Evolutionary conservation across 441 rosid species (phyloP).

Genomic region (Erysimum pusillum): DNA sequence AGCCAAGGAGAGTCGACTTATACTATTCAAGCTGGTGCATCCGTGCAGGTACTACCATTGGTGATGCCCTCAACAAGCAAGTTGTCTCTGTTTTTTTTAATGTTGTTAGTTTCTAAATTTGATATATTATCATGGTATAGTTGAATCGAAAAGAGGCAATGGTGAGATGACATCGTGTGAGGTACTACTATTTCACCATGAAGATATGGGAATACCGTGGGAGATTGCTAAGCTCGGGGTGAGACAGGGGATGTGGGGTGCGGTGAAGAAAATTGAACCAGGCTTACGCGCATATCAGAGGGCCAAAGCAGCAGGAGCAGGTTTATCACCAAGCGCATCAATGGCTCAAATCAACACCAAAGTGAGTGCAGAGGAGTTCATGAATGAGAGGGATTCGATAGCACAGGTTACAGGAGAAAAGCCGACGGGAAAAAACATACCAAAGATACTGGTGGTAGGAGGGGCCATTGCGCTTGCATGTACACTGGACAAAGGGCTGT

Average conservation of each 20-base stretch:
- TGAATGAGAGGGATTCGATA: conserved; percentile 50
- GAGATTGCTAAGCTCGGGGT: conserved; percentile 95
- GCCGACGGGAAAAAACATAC: conserved; percentile 57
- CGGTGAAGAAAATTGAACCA: conserved; percentile 93
- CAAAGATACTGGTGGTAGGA: conserved; percentile 71
- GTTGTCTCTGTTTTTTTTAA: conserved; percentile 1
- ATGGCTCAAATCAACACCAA: conserved; percentile 90
- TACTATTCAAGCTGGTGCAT: conserved; percentile 96
- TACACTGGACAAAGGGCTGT: conserved; percentile 75
- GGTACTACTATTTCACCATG: conserved; percentile 89
- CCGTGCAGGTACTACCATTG: conserved; percentile 71
- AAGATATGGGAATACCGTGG: conserved; percentile 97
- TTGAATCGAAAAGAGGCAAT: conserved; percentile 80
- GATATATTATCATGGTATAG: conserved; percentile 51
- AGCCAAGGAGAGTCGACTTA: conserved; percentile 89
- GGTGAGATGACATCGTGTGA: conserved; percentile 90
- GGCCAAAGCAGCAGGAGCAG: conserved; percentile 63
- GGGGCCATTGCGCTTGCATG: conserved; percentile 86
- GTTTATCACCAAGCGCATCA: conserved; percentile 63
- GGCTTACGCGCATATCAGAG: conserved; percentile 78
- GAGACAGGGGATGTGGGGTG: conserved; percentile 98
- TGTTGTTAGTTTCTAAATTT: conserved; percentile 6
- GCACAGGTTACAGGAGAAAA: conserved; percentile 53
- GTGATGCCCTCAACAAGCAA: conserved; percentile 1
- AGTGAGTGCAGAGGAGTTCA: conserved; percentile 67